Percentiles rank a stretch among this genome's conserved stretches.
phyloP scores from a whole-genome alignment of 768 basidiomycete species.

The Crepidotus variabilis region DNA sequence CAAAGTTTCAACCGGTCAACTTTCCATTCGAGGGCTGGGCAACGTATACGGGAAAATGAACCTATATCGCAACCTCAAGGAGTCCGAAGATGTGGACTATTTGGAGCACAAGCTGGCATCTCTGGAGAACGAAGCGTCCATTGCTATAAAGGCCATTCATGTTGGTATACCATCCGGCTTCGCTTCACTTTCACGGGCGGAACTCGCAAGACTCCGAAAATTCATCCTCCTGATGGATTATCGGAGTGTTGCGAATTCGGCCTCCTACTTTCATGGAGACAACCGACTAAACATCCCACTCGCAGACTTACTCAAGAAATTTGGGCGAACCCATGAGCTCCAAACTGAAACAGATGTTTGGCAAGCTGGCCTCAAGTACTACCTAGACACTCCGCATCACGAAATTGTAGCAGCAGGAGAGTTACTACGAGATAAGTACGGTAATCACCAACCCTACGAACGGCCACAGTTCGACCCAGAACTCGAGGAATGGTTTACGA shows the following conservation, averaged over 20 bases:
- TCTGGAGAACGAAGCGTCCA: constrained; percentile 24
- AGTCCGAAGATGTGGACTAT: constrained; percentile 19
- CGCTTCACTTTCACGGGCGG: constrained; percentile 21
- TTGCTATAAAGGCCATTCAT: constrained; percentile 19
- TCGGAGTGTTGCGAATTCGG: constrained; percentile 18
- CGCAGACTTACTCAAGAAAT: constrained; percentile 19
- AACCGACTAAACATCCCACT: constrained; percentile 19
- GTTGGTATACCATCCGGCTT: not conserved
- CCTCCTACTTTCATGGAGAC: constrained; percentile 23
- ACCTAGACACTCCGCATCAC: constrained; percentile 26
- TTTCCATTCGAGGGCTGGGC: constrained; percentile 11
- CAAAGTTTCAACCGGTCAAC: constrained; percentile 14
- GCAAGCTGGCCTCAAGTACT: constrained; percentile 26
- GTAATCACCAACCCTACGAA: constrained; percentile 12
- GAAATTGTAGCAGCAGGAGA: constrained; percentile 21
- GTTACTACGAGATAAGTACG: constrained; percentile 17
- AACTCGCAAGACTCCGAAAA: constrained; percentile 27
- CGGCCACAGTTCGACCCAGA: constrained; percentile 21
- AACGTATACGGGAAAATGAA: constrained; percentile 19
- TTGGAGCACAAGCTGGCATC: constrained; percentile 23
- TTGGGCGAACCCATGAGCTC: constrained; percentile 16
- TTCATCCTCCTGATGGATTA: constrained; percentile 35
- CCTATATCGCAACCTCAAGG: constrained; percentile 21
- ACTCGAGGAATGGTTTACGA: constrained; percentile 20
- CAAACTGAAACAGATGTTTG: constrained; percentile 22